Conservation (phyloP, 345 rosid species). For the Bruguiera parviflora region DNA sequence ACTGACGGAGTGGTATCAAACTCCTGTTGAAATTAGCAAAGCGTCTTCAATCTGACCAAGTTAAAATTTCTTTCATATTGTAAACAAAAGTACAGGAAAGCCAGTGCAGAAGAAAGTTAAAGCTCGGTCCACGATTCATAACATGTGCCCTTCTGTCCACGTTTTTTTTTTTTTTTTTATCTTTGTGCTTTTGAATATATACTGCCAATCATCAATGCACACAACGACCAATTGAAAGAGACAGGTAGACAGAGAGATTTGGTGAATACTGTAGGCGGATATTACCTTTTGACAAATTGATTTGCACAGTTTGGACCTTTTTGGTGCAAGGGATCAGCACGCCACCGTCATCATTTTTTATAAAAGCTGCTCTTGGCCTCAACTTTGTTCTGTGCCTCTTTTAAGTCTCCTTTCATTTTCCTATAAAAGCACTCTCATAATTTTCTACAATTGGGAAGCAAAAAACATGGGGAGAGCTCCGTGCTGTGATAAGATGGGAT, state of each 20-base stretch:
- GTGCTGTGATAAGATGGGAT: slow-evolving; percentile 72
- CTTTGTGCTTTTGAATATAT: slow-evolving; percentile 5
- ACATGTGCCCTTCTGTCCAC: not conserved
- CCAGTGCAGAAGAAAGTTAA: no score
- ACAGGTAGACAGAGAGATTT: not conserved
- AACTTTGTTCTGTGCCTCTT: not conserved
- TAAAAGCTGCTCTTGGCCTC: not conserved
- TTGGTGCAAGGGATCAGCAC: not conserved
- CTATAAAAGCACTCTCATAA: no score
- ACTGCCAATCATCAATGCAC: not conserved
- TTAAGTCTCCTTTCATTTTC: not conserved
- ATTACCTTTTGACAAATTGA: not conserved
- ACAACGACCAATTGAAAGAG: not conserved
- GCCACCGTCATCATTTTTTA: not conserved
- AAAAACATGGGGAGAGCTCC: slow-evolving; percentile 69
- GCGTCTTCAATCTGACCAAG: no score
- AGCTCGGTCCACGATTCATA: not conserved
- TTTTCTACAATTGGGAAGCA: not conserved
- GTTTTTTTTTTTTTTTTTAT: not conserved
- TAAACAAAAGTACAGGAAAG: no score
- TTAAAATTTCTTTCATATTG: no score
- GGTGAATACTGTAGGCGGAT: not conserved
- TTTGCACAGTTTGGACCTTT: not conserved
- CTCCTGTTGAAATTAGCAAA: no score
- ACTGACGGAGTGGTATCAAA: no score